phyloP scores from a whole-genome alignment of 2,329 filamentous ascomycete genomes.

The Xylaria arbuscula region DNA sequence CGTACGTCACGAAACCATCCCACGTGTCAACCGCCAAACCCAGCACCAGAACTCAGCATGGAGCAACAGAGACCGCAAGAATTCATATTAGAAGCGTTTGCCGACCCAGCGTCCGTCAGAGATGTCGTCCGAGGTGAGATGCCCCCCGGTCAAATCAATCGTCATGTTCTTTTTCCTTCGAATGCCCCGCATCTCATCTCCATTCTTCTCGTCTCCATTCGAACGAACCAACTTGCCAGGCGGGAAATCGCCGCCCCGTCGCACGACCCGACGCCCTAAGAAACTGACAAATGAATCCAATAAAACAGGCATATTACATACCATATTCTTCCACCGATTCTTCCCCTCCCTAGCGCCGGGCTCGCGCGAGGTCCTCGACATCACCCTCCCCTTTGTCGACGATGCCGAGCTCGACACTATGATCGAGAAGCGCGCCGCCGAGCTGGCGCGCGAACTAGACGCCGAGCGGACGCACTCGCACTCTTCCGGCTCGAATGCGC shows the following conservation, averaged over 20 bases:
- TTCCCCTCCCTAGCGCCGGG: conserved; percentile 86
- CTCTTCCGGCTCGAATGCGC: conserved; percentile 23
- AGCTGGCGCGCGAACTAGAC: conserved; percentile 82
- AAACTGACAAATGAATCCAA: background rate
- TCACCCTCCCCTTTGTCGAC: conserved; percentile 88
- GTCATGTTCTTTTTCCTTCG: conserved; percentile 12
- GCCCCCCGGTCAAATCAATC: conserved; percentile 4
- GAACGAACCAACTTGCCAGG: background rate
- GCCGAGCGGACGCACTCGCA: conserved; percentile 59
- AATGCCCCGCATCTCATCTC: conserved; percentile 29
- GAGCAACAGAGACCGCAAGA: conserved; percentile 74
- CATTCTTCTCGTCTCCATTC: conserved; percentile 1
- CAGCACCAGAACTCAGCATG: conserved; percentile 51
- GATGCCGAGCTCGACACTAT: conserved; percentile 92
- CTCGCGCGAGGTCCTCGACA: conserved; percentile 88
- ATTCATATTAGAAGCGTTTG: conserved; percentile 93
- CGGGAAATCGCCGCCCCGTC: conserved; percentile 18
- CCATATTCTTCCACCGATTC: conserved; percentile 99
- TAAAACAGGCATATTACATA: conserved; percentile 84
- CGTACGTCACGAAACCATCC: conserved; percentile 18
- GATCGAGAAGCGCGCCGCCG: conserved; percentile 86
- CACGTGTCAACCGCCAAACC: background rate
- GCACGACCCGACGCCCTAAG: conserved; percentile 36
- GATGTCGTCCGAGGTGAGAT: conserved; percentile 88
- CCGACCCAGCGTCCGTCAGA: conserved; percentile 87